These are phyloP conservation scores for Metschnikowia orientalis DNA, from an alignment of 805 yeast species.

Conservation along the genomic window DNA sequence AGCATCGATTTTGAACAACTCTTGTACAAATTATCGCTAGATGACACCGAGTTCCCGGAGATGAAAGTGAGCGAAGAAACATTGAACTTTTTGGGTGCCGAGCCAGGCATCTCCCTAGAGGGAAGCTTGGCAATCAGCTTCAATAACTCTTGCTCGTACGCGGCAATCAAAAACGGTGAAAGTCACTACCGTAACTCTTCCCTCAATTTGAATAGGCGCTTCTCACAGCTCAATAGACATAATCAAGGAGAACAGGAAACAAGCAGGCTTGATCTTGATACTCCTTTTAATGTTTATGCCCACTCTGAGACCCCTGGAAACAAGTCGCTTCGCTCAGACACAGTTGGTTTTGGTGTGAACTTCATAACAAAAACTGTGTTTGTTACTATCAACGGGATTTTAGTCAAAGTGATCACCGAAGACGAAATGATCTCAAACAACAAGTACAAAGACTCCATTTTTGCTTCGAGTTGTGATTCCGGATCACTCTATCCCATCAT, in stretches of 20 bases:
- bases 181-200: slow-evolving; percentile 27
- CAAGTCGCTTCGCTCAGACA: slow-evolving; percentile 47
- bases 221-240: slow-evolving; percentile 28
- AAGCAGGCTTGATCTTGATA: slow-evolving; percentile 34
- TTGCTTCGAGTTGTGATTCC: slow-evolving; percentile 18
- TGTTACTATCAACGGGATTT: slow-evolving; percentile 76
- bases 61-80: slow-evolving; percentile 17
- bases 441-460: slow-evolving; percentile 41
- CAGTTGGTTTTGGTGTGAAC: slow-evolving; percentile 82
- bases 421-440: slow-evolving; percentile 13
- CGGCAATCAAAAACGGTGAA: slow-evolving; percentile 32
- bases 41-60: slow-evolving; percentile 8
- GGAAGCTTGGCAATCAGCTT: slow-evolving; percentile 41
- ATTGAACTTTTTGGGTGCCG: slow-evolving; percentile 25
- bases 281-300: slow-evolving; percentile 29
- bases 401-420: slow-evolving; percentile 14
- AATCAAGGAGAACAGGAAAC: slow-evolving; percentile 24
- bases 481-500: slow-evolving; percentile 16
- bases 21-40: slow-evolving; percentile 25
- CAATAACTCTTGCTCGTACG: slow-evolving; percentile 37
- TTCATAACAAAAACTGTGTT: slow-evolving; percentile 60
- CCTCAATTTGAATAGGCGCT: slow-evolving; percentile 35
- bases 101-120: slow-evolving; percentile 37
- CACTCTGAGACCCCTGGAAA: slow-evolving; percentile 19
- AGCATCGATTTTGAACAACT: slow-evolving; percentile 29